A percentile compares a stretch with the other conserved stretches of the same genome.
phyloP scores from a whole-genome alignment of 208 protist genomes.

The Leishmania gerbilli region DNA sequence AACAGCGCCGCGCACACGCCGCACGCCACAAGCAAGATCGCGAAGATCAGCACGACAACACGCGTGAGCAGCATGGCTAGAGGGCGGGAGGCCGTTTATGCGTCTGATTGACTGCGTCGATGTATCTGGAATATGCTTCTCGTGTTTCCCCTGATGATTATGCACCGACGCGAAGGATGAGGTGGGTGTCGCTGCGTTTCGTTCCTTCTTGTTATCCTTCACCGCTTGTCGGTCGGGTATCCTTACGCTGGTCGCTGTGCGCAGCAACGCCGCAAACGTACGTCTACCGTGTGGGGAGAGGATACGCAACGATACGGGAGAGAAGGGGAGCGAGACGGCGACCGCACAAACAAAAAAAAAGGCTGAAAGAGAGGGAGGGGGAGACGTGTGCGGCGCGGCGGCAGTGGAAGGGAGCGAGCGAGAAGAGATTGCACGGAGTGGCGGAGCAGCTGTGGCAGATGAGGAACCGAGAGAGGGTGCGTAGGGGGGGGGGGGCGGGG shows the following conservation, averaged over 20 bases:
- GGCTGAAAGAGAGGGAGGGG: too few species aligned
- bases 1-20: slow-evolving; percentile 31
- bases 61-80: slow-evolving; percentile 13
- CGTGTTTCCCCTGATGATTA: neutral
- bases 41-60: slow-evolving; percentile 19
- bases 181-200: too few species aligned
- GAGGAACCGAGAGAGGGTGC: neutral
- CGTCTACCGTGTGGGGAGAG: too few species aligned
- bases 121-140: neutral
- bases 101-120: neutral
- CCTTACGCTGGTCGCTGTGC: neutral
- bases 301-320: neutral
- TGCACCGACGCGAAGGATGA: neutral
- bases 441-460: neutral
- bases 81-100: neutral
- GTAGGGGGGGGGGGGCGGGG: too few species aligned
- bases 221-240: too few species aligned
- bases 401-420: neutral
- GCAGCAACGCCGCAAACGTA: too few species aligned
- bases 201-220: neutral
- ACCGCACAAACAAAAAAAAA: too few species aligned
- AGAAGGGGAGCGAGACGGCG: neutral
- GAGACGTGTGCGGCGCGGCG: neutral
- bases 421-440: neutral
- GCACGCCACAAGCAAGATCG: slow-evolving; percentile 21